Percentiles rank a stretch among this genome's conserved stretches.
These are phyloP conservation scores for Phytophthora cactorum DNA, from an alignment of 352 stramenopile genomes.

Conservation along the genomic window DNA sequence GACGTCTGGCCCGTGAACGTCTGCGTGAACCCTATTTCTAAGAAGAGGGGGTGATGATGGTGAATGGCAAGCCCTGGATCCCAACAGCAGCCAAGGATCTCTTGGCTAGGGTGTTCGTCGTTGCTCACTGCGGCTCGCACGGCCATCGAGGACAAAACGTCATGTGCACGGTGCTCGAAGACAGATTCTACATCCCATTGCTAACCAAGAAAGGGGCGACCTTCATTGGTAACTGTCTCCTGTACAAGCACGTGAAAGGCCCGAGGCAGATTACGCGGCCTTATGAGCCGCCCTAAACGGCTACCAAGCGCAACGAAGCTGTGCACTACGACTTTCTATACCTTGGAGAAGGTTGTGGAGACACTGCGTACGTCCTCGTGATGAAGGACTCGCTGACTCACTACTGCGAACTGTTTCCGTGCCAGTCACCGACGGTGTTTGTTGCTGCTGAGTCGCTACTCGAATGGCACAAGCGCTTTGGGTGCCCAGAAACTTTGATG, in stretches of 20 bases:
- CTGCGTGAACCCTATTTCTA: not conserved
- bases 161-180: not conserved
- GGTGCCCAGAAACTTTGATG: not conserved
- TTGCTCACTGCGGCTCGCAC: not conserved
- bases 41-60: not conserved
- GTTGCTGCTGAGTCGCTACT: not conserved
- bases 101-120: not conserved
- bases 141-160: not conserved
- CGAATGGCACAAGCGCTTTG: constrained; percentile 4
- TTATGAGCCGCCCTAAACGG: not conserved
- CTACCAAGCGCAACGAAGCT: not conserved
- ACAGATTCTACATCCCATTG: not conserved
- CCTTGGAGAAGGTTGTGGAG: not conserved
- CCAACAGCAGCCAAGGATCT: not conserved
- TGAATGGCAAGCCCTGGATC: not conserved
- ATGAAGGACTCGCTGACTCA: not conserved
- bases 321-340: constrained; percentile 2
- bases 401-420: not conserved
- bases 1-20: not conserved
- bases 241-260: constrained; percentile 1
- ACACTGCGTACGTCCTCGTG: not conserved
- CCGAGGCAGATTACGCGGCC: not conserved
- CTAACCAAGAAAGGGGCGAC: not conserved
- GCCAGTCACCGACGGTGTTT: not conserved
- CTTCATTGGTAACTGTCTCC: not conserved